These are phyloP conservation scores for Strigomonas oncopelti DNA, from an alignment of 208 protist species.

Conservation along the genomic window DNA sequence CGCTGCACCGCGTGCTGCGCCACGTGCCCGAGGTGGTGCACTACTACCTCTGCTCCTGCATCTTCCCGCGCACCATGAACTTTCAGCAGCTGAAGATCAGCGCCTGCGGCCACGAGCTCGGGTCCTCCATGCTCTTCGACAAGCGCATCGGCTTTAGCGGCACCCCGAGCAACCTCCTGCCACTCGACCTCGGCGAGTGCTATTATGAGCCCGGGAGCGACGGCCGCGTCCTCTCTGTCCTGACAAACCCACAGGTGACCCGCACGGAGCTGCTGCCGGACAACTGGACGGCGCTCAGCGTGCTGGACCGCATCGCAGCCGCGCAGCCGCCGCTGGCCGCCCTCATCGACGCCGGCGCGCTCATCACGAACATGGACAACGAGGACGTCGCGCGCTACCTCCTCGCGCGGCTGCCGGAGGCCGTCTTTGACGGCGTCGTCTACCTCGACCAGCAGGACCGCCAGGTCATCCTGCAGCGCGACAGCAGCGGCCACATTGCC, in stretches of 20 bases:
- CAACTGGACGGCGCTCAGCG: conserved; percentile 85
- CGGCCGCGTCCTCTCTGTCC: conserved; percentile 87
- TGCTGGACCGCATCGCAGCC: conserved; percentile 87
- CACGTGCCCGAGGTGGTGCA: conserved; percentile 76
- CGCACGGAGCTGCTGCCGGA: conserved; percentile 50
- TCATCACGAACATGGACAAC: conserved; percentile 96
- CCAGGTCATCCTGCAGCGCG: conserved; percentile 91
- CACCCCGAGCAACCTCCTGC: conserved; percentile 92
- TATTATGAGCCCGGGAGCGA: conserved; percentile 92
- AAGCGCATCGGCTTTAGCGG: conserved; percentile 92
- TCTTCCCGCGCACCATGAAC: conserved; percentile 86
- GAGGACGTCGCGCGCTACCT: conserved; percentile 87
- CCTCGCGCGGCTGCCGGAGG: conserved; percentile 54
- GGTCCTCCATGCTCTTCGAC: conserved; percentile 91
- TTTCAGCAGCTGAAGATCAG: conserved; percentile 91
- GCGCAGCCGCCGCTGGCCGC: conserved; percentile 80
- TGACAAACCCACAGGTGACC: conserved; percentile 85
- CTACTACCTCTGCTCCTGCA: conserved; percentile 85
- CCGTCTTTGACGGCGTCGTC: conserved; percentile 91
- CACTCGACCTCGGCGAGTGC: conserved; percentile 91
- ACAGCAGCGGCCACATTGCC: conserved; percentile 51
- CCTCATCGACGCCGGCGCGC: conserved; percentile 94
- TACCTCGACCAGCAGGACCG: conserved; percentile 91
- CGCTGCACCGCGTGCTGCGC: conserved; percentile 57
- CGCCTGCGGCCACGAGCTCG: conserved; percentile 93